Conservation (phyloP, 1,139 yeast species). For the Kodamaea suecica region DNA sequence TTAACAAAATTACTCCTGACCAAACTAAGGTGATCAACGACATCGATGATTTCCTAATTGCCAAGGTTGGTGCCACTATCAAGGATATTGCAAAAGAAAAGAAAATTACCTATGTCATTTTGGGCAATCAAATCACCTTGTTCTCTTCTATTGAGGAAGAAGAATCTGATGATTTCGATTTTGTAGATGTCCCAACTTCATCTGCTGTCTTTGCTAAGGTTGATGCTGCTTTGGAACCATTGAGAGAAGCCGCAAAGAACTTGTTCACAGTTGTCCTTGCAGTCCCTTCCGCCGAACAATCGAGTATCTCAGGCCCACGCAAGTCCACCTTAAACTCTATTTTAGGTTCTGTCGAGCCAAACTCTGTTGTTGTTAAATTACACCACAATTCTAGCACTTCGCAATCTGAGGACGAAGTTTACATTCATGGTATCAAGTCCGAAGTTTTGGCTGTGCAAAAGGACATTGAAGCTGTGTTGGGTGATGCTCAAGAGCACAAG, state of each 20-base stretch:
- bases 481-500: constrained; percentile 60
- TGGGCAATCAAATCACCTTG: constrained; percentile 42
- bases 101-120: constrained; percentile 55
- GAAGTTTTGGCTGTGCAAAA: constrained; percentile 53
- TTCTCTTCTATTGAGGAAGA: constrained; percentile 24
- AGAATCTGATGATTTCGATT: constrained; percentile 35
- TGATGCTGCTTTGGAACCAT: constrained; percentile 47
- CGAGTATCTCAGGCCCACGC: constrained; percentile 54
- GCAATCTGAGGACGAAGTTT: constrained; percentile 49
- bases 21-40: constrained; percentile 59
- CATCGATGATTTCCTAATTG: constrained; percentile 65
- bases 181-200: constrained; percentile 22
- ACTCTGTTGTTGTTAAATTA: constrained; percentile 41
- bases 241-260: constrained; percentile 58
- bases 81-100: constrained; percentile 46
- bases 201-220: constrained; percentile 44
- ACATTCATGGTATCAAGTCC: constrained; percentile 57
- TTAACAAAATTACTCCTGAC: constrained; percentile 70
- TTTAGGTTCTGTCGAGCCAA: constrained; percentile 35
- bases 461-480: constrained; percentile 54
- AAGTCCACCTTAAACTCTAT: constrained; percentile 55
- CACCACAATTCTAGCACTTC: constrained; percentile 39
- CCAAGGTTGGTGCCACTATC: constrained; percentile 46
- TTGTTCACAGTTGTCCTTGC: constrained; percentile 52
- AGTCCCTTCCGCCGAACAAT: constrained; percentile 58